Evolutionary conservation across 1,284 basidiomycete genomes (phyloP).

Genomic region (Mycosarcoma maydis): DNA sequence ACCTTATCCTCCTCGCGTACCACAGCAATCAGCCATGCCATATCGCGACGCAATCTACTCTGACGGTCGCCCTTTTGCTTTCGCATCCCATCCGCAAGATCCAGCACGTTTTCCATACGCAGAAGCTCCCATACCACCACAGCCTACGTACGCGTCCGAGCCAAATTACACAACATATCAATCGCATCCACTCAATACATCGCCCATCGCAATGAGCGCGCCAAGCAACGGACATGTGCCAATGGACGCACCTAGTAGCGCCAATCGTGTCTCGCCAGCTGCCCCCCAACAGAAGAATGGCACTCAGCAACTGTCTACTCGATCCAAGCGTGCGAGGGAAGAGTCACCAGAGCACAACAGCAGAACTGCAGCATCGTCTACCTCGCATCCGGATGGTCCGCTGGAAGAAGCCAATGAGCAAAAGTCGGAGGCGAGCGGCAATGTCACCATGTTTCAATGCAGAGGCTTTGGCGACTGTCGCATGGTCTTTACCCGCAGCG

Average conservation of each 20-base stretch:
- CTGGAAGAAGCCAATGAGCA: constrained; percentile 12
- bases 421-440: constrained; percentile 45
- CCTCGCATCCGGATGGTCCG: constrained; percentile 3
- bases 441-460: constrained; percentile 92
- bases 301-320: constrained; percentile 8
- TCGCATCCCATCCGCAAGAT: constrained; percentile 10
- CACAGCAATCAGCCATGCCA: constrained; percentile 13
- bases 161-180: constrained; percentile 16
- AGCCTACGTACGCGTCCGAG: constrained; percentile 6
- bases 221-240: constrained; percentile 14
- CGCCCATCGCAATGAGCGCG: background rate
- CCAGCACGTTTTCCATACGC: constrained; percentile 13
- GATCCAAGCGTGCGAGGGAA: constrained; percentile 19
- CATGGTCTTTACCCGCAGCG: constrained; percentile 94
- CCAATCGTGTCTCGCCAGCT: constrained; percentile 9
- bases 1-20: constrained; percentile 8
- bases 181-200: constrained; percentile 10
- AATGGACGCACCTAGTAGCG: background rate
- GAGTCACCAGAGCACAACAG: constrained; percentile 23
- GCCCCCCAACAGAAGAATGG: background rate
- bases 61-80: constrained; percentile 17
- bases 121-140: constrained; percentile 4
- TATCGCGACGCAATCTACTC: constrained; percentile 22
- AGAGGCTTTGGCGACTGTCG: constrained; percentile 91
- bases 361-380: background rate